phyloP scores from a whole-genome alignment of 2,329 filamentous ascomycete genomes.

The Aureobasidium leucospermi region DNA sequence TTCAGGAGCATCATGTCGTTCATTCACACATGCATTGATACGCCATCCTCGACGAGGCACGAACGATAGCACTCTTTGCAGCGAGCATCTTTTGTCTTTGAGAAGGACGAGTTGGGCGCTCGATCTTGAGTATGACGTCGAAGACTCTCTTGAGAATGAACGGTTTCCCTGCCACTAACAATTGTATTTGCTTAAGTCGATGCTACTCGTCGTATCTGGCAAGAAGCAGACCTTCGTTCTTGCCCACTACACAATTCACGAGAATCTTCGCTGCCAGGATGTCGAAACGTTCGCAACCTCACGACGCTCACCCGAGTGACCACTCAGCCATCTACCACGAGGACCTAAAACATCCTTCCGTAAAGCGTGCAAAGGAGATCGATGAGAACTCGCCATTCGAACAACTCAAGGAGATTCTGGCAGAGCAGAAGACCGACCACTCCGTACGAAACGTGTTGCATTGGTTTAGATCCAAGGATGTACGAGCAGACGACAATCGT shows the following conservation, averaged over 20 bases:
- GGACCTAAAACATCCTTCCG: constrained; percentile 36
- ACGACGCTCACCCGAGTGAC: constrained; percentile 7
- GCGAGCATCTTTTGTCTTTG: not conserved
- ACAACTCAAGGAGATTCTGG: constrained; percentile 33
- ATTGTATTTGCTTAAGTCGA: not conserved
- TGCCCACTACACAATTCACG: not conserved
- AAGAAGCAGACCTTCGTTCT: not conserved
- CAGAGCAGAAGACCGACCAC: constrained; percentile 31
- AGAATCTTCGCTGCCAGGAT: not conserved
- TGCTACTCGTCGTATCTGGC: not conserved
- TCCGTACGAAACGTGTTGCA: constrained; percentile 38
- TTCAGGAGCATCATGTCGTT: not conserved
- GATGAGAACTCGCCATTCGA: constrained; percentile 39
- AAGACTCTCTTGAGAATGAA: not conserved
- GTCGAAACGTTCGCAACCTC: constrained; percentile 11
- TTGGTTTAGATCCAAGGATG: constrained; percentile 47
- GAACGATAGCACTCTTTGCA: not conserved
- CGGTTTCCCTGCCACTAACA: not conserved
- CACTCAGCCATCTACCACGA: constrained; percentile 7
- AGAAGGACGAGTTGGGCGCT: not conserved
- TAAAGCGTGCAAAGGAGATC: constrained; percentile 44
- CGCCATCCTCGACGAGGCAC: not conserved
- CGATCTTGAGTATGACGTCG: constrained; percentile 1
- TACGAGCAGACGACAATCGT: constrained; percentile 45
- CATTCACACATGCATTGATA: not conserved